These are phyloP conservation scores for Isabelozyma rhagii DNA, from an alignment of 805 yeast genomes.

Conservation along the genomic window DNA sequence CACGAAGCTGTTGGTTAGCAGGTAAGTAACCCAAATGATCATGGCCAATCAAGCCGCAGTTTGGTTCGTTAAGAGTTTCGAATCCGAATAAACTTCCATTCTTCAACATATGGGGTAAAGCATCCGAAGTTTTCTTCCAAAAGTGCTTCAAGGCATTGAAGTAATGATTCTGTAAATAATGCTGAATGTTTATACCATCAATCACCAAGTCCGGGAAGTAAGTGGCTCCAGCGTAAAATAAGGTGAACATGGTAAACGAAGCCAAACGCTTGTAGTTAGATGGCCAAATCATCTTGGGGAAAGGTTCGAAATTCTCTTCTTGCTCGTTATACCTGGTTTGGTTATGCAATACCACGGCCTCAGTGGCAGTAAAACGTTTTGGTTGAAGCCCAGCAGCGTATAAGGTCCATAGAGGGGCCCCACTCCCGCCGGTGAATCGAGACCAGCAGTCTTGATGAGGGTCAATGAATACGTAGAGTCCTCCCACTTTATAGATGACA, in stretches of 20 bases:
- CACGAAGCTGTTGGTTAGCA: slow-evolving; percentile 58
- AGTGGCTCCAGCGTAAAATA: slow-evolving; percentile 74
- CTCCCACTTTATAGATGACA: slow-evolving; percentile 60
- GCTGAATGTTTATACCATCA: slow-evolving; percentile 74
- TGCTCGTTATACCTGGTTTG: slow-evolving; percentile 33
- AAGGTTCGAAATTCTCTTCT: slow-evolving; percentile 37
- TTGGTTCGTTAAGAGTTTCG: slow-evolving; percentile 86
- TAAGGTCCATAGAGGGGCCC: slow-evolving; percentile 92
- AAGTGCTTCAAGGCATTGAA: slow-evolving; percentile 45
- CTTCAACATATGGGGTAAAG: slow-evolving; percentile 29
- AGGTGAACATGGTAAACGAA: slow-evolving; percentile 75
- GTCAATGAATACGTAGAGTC: slow-evolving; percentile 75
- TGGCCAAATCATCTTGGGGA: slow-evolving; percentile 90
- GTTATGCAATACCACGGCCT: slow-evolving; percentile 80
- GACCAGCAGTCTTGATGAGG: slow-evolving; percentile 97
- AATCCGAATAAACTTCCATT: slow-evolving; percentile 65
- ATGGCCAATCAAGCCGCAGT: slow-evolving; percentile 67
- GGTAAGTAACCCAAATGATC: slow-evolving; percentile 55
- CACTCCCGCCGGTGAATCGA: slow-evolving; percentile 83
- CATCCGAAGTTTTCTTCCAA: slow-evolving; percentile 27
- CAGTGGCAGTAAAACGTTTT: slow-evolving; percentile 60
- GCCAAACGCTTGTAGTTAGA: slow-evolving; percentile 80
- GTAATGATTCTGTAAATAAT: slow-evolving; percentile 66
- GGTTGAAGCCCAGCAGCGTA: slow-evolving; percentile 89
- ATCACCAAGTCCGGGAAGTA: slow-evolving; percentile 76